Evolutionary conservation across 1,284 basidiomycete genomes (phyloP), one percentile per base, ranked within the genome.

Genomic region (Trametes hirsuta): DNA sequence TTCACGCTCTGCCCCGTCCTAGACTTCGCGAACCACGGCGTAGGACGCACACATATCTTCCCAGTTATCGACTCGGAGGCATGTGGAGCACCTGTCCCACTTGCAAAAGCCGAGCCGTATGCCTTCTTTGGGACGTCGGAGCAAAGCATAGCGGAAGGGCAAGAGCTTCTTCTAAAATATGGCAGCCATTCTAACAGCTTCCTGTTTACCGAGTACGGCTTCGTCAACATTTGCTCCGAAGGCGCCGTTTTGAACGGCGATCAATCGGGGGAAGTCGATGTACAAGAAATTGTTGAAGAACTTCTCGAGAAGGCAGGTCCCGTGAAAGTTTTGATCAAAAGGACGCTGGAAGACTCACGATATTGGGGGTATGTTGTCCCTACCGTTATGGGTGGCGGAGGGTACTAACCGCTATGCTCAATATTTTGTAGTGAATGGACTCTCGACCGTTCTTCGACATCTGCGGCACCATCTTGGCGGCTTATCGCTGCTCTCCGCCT

Each of bases 171-270:
- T 55, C 78, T 96, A 59, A 83, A 81, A 55, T 96, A 96, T 66
- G 94, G 93, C 0, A 72, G 75, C 21, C 93, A 95, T 72, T 76
- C 86, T 18, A 93, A 93, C 66, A 79, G 81, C 44, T 86, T 80
- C 6, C 72, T 96, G 18, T 91, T 94, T 71, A 80, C 86, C 34
- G 94, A 96, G 71, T 96, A 96, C 73, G 94, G 93, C 0, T 96
- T 96, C 70, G 82, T 90, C 25, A 80, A 82, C 65, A 25, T 59
- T 12, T 65, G 75, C 40, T 66, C 67, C 0, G 56, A 69, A 36
- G 66, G 71, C 15, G 73, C 68, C 39, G 67, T 76, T n/a, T 36
- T 54, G 10, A 64, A 51, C 34, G 73, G 75, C 36, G 71, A 71
- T 21, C 73, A 72, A 48, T 65, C 73, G 35, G 77, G 78, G 15